Evolutionary conservation across 768 basidiomycete species (phyloP).

Genomic region (Suillus variegatus): DNA sequence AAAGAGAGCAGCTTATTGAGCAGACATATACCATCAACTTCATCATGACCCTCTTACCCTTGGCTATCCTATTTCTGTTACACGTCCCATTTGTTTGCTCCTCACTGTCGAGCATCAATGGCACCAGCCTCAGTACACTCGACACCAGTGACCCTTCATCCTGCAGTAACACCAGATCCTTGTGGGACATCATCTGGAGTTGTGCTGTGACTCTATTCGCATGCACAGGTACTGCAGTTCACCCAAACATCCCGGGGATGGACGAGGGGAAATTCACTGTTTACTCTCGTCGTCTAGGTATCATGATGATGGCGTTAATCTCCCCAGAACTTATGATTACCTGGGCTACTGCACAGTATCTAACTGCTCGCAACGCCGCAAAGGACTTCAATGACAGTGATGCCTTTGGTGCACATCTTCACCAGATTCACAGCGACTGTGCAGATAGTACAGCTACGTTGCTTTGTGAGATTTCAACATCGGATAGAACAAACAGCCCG

Average conservation of each 20-base stretch:
- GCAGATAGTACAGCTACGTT: background rate
- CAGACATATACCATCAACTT: background rate
- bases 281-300: constrained; percentile 11
- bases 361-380: constrained; percentile 13
- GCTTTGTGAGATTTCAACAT: background rate
- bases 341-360: constrained; percentile 31
- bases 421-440: too few species aligned
- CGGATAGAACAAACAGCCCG: background rate
- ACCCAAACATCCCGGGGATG: constrained; percentile 30
- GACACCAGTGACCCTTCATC: background rate
- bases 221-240: constrained; percentile 33
- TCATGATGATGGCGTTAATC: constrained; percentile 26
- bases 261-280: constrained; percentile 10
- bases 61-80: background rate
- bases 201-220: constrained; percentile 30
- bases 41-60: background rate
- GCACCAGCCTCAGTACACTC: background rate
- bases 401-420: background rate
- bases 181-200: constrained; percentile 29
- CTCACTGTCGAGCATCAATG: background rate
- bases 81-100: background rate
- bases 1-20: background rate
- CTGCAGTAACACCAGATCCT: constrained; percentile 26
- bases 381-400: constrained; percentile 1
- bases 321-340: constrained; percentile 29